Percentiles rank a stretch among this genome's conserved stretches.
These are phyloP conservation scores for Haberlea rhodopensis DNA, from an alignment of 257 asterid genomes.

Conservation along the genomic window DNA sequence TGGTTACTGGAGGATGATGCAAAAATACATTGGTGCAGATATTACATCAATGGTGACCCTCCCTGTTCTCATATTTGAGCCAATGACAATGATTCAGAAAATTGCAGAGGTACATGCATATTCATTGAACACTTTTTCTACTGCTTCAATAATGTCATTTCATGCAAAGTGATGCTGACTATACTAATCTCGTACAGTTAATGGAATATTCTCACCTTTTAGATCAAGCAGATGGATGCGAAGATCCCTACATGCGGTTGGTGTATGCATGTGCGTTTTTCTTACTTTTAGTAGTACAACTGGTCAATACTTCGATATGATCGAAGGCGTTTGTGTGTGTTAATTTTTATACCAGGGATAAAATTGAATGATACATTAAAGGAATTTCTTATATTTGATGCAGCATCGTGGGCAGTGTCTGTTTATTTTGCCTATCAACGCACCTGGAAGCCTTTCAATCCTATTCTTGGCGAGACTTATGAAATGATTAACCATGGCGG, in stretches of 20 bases:
- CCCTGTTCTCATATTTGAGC: no score
- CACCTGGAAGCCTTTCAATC: constrained; percentile 99
- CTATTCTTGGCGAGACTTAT: constrained; percentile 97
- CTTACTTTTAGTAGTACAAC: no score
- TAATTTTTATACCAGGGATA: no score
- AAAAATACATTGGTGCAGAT: no score
- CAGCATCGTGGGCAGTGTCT: constrained; percentile 95
- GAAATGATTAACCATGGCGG: constrained; percentile 89
- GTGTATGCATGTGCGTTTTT: no score
- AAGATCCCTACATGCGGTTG: constrained; percentile 94
- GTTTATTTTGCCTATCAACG: constrained; percentile 91
- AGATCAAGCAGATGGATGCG: constrained; percentile 87
- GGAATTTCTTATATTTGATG: constrained; percentile 30
- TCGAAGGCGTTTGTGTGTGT: no score
- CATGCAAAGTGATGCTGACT: no score
- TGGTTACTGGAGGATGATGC: constrained; percentile 87
- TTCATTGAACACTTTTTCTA: constrained; percentile 19
- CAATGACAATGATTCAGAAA: constrained; percentile 98
- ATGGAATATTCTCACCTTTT: constrained; percentile 84
- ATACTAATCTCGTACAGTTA: no score
- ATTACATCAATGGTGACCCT: no score
- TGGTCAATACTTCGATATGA: neutral
- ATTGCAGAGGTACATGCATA: constrained; percentile 86
- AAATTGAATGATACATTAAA: constrained; percentile 10
- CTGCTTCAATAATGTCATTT: no score